These are phyloP conservation scores for Leccinum subgranulosum DNA, from an alignment of 768 basidiomycete genomes.

Conservation along the genomic window DNA sequence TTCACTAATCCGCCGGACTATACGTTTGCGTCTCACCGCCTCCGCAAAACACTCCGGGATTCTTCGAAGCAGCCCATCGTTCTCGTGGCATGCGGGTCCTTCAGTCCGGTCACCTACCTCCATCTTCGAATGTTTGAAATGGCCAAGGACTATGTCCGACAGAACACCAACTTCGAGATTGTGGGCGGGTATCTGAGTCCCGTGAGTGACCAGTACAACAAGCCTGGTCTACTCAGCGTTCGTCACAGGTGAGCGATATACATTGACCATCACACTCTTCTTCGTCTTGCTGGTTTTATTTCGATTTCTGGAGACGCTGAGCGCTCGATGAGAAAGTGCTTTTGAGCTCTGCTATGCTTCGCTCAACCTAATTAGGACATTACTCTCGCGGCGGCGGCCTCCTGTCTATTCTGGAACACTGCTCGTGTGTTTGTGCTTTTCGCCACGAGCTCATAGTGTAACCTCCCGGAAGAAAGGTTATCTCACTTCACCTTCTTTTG, in stretches of 20 bases:
- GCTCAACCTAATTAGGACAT: conserved; percentile 7
- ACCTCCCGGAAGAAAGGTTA: conserved; percentile 4
- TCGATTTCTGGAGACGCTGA: neutral
- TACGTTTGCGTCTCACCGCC: conserved; percentile 63
- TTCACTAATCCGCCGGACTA: conserved; percentile 70
- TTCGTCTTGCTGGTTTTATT: neutral
- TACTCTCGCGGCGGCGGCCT: conserved; percentile 17
- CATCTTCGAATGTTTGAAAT: conserved; percentile 99
- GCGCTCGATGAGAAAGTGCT: conserved; percentile 4
- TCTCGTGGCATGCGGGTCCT: conserved; percentile 95
- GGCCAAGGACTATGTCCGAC: conserved; percentile 94
- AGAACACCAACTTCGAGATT: conserved; percentile 91
- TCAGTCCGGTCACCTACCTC: conserved; percentile 97
- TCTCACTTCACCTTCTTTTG: conserved; percentile 12
- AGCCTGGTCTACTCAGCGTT: conserved; percentile 87
- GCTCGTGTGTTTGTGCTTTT: conserved; percentile 1
- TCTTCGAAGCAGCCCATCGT: conserved; percentile 79
- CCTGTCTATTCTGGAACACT: conserved; percentile 8
- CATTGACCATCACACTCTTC: conserved; percentile 1
- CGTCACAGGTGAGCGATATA: conserved; percentile 70
- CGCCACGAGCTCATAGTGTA: conserved; percentile 5
- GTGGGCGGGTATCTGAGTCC: conserved; percentile 96
- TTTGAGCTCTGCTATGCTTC: neutral
- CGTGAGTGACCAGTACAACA: conserved; percentile 95
- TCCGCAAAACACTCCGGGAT: conserved; percentile 55